Conservation (phyloP, 331 rosid genomes). For the Cydonia oblonga region DNA sequence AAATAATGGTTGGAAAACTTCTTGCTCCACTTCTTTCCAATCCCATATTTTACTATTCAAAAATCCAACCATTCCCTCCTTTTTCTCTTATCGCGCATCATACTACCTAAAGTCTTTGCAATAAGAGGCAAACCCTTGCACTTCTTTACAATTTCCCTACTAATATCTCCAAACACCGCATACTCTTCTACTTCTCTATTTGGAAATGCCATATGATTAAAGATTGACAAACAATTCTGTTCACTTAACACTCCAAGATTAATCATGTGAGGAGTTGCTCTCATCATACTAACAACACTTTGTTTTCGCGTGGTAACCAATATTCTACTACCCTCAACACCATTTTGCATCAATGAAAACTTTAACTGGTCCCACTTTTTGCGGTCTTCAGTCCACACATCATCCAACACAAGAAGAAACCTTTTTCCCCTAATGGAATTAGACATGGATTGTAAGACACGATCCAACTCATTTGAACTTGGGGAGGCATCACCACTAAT, state of each 20-base stretch:
- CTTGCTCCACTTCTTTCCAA: background rate
- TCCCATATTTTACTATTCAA: background rate
- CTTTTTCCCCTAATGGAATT: background rate
- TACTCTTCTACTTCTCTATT: background rate
- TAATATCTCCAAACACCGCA: background rate
- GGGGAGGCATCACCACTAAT: background rate
- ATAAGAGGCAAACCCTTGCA: constrained; percentile 5
- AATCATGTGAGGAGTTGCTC: background rate
- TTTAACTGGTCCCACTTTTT: background rate
- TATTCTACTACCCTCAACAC: background rate
- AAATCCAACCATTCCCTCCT: background rate
- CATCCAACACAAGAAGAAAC: constrained; percentile 9
- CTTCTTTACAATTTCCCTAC: background rate
- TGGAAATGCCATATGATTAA: background rate
- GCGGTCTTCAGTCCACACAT: background rate
- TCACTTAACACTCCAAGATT: background rate
- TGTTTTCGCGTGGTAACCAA: background rate
- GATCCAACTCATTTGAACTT: background rate
- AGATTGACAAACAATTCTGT: background rate
- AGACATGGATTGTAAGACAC: background rate
- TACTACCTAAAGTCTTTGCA: constrained; percentile 2
- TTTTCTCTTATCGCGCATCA: background rate
- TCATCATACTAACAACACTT: background rate
- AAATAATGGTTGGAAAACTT: background rate
- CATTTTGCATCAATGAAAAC: background rate